Evolutionary conservation across 805 yeast genomes (phyloP).

Genomic region (Wickerhamomyces silvicola): DNA sequence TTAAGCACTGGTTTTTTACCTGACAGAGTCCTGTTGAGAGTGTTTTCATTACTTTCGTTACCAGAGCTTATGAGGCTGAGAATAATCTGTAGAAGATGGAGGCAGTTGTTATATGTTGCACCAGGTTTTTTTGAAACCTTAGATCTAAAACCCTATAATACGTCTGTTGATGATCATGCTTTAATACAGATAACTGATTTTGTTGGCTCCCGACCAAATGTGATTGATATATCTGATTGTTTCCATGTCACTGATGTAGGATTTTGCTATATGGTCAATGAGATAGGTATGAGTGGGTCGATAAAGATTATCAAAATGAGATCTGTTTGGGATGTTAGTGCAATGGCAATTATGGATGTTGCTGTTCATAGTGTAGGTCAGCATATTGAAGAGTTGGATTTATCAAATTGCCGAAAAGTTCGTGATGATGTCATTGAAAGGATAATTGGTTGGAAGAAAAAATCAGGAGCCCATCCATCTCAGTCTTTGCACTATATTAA

Average conservation of each 20-base stretch:
- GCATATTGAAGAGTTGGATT: constrained; percentile 51
- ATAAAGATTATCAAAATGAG: constrained; percentile 52
- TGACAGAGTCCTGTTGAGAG: constrained; percentile 47
- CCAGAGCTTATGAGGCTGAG: constrained; percentile 57
- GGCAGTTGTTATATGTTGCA: constrained; percentile 53
- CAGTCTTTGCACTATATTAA: constrained; percentile 5
- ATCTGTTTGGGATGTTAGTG: constrained; percentile 71
- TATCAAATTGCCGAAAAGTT: constrained; percentile 69
- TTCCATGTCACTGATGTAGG: constrained; percentile 75
- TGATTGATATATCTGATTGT: constrained; percentile 62
- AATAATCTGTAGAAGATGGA: constrained; percentile 59
- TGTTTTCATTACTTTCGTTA: constrained; percentile 47
- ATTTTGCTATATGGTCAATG: constrained; percentile 62
- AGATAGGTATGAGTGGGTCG: constrained; percentile 60
- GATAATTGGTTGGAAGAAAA: constrained; percentile 48
- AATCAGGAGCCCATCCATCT: constrained; percentile 4
- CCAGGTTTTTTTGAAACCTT: constrained; percentile 44
- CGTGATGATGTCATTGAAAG: constrained; percentile 66
- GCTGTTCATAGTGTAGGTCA: constrained; percentile 60
- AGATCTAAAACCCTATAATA: constrained; percentile 59
- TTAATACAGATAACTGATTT: constrained; percentile 56
- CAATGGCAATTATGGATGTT: constrained; percentile 77
- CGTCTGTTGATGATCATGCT: constrained; percentile 50
- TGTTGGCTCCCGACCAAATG: constrained; percentile 61
- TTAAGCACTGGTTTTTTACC: constrained; percentile 54